Percentiles rank a stretch among this genome's conserved stretches.
Conservation (phyloP, 148 eudicot genomes). For the Vaccinium myrtillus region DNA sequence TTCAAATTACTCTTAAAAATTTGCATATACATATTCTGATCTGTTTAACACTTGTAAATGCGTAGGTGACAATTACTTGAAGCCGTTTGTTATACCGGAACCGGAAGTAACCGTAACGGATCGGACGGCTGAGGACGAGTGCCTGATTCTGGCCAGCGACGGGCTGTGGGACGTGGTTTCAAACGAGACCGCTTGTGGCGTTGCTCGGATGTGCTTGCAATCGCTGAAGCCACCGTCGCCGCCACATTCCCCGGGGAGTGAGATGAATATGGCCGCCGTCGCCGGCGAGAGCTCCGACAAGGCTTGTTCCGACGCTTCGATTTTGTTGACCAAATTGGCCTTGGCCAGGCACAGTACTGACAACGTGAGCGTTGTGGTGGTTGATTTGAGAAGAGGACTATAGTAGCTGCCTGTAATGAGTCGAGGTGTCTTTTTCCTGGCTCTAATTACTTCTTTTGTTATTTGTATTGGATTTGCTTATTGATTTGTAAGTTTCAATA, state of each 20-base stretch:
- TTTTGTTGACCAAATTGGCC: slow-evolving; percentile 17
- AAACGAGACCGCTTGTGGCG: slow-evolving; percentile 11
- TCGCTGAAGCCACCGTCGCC: slow-evolving; percentile 10
- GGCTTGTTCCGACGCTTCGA: slow-evolving; percentile 14
- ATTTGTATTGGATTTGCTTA: background rate
- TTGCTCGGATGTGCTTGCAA: slow-evolving; percentile 11
- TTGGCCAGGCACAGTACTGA: slow-evolving; percentile 14
- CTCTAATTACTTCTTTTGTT: background rate
- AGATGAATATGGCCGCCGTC: background rate
- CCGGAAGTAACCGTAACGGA: slow-evolving; percentile 19
- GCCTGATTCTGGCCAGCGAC: slow-evolving; percentile 19
- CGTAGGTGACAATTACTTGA: slow-evolving; percentile 14
- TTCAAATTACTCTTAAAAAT: background rate
- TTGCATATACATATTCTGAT: background rate
- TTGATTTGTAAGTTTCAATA: background rate
- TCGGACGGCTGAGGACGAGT: slow-evolving; percentile 12
- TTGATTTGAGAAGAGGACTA: background rate
- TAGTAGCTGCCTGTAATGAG: background rate
- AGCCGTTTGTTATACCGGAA: slow-evolving; percentile 13
- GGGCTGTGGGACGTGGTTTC: slow-evolving; percentile 20
- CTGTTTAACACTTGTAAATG: background rate
- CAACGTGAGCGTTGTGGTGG: slow-evolving; percentile 15
- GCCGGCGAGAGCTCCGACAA: slow-evolving; percentile 4
- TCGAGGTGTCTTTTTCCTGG: background rate
- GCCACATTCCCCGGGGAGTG: background rate